Conservation (phyloP, 2,329 filamentous ascomycete genomes). For the Aureobasidium musti region DNA sequence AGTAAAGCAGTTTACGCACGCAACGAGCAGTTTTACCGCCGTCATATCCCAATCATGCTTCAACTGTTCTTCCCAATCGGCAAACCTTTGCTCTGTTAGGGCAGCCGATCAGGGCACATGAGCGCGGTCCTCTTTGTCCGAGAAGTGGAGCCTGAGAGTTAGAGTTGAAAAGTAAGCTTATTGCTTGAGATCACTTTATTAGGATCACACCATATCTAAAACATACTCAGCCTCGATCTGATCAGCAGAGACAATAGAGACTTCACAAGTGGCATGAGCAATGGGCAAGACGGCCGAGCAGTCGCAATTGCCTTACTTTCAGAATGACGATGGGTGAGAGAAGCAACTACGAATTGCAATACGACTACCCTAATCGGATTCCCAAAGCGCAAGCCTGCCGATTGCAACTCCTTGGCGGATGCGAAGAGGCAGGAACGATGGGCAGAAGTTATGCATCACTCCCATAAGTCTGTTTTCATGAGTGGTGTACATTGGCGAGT, state of each 20-base stretch:
- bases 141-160: not conserved
- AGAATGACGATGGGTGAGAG: too few species aligned
- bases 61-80: too few species aligned
- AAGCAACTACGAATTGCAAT: not conserved
- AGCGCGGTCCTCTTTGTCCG: not conserved
- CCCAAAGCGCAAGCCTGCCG: not conserved
- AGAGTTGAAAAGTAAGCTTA: not conserved
- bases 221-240: not conserved
- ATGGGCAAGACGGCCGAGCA: not conserved
- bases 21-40: not conserved
- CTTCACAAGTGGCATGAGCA: not conserved
- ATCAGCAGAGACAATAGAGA: not conserved
- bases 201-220: not conserved
- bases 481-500: not conserved
- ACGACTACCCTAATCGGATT: not conserved
- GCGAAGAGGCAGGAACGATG: not conserved
- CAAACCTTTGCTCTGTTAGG: too few species aligned
- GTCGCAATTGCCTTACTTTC: not conserved
- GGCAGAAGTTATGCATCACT: not conserved
- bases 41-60: too few species aligned
- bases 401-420: not conserved
- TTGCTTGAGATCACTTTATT: not conserved
- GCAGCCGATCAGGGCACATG: too few species aligned
- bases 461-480: not conserved
- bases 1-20: not conserved